phyloP scores from a whole-genome alignment of 257 asterid species.

The Lithospermum erythrorhizon region DNA sequence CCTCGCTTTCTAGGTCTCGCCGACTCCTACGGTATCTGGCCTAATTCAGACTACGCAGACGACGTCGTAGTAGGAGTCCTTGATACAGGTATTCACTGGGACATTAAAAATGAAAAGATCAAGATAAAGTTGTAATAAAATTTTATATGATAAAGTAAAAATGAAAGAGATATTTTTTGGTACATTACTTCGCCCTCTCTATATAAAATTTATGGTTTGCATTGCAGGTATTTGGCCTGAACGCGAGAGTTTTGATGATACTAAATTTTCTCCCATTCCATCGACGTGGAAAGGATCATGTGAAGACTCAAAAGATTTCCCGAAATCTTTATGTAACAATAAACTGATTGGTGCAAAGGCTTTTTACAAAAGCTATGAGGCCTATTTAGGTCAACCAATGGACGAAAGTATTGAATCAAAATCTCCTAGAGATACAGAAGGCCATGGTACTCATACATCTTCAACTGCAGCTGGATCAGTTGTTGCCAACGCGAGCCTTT shows the following conservation, averaged over 20 bases:
- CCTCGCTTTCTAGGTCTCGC: constrained; percentile 59
- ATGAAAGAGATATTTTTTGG: too few species aligned
- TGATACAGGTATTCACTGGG: constrained; percentile 60
- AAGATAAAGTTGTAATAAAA: too few species aligned
- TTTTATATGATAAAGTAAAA: too few species aligned
- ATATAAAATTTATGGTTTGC: too few species aligned
- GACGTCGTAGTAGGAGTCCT: constrained; percentile 76
- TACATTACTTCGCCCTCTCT: too few species aligned
- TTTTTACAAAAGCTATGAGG: constrained; percentile 50
- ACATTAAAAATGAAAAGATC: too few species aligned
- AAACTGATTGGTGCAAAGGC: constrained; percentile 75
- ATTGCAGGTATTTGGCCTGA: constrained; percentile 87
- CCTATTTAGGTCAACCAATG: constrained; percentile 22
- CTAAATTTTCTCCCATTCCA: constrained; percentile 58
- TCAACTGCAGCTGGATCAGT: constrained; percentile 85
- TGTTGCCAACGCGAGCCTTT: constrained; percentile 62
- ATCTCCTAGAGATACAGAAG: constrained; percentile 87
- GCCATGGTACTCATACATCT: constrained; percentile 88
- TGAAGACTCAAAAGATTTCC: constrained; percentile 45
- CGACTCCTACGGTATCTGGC: constrained; percentile 78
- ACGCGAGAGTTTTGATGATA: constrained; percentile 65
- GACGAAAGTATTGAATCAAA: constrained; percentile 33
- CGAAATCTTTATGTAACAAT: constrained; percentile 38
- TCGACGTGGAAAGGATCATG: constrained; percentile 71
- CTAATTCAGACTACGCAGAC: constrained; percentile 65